Conservation (phyloP, 2,329 filamentous ascomycete species). For the Colletotrichum lindemuthianum region DNA sequence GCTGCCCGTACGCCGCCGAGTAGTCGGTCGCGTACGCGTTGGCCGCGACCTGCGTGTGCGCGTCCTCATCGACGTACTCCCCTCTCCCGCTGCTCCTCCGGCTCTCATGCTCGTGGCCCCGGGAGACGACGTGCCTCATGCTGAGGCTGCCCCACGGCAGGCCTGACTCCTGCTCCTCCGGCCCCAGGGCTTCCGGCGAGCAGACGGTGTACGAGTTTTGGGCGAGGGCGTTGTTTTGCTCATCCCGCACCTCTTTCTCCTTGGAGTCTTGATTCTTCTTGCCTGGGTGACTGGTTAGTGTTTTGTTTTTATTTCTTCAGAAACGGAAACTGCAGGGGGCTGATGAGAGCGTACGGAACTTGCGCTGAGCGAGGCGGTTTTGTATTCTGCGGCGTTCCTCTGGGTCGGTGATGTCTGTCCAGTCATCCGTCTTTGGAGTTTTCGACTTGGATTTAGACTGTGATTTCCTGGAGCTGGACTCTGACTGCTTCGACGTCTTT, state of each 20-base stretch:
- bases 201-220: slow-evolving; percentile 72
- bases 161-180: slow-evolving; percentile 67
- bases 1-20: slow-evolving; percentile 37
- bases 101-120: slow-evolving; percentile 61
- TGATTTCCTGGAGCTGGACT: slow-evolving; percentile 43
- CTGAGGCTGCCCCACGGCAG: slow-evolving; percentile 78
- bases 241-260: slow-evolving; percentile 71
- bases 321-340: neutral
- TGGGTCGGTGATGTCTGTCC: slow-evolving; percentile 75
- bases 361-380: slow-evolving; percentile 79
- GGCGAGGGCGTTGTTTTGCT: slow-evolving; percentile 71
- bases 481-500: slow-evolving; percentile 39
- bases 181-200: slow-evolving; percentile 63
- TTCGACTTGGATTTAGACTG: slow-evolving; percentile 52
- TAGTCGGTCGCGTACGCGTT: slow-evolving; percentile 39
- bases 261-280: slow-evolving; percentile 76
- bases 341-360: slow-evolving; percentile 70
- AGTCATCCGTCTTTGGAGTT: slow-evolving; percentile 66
- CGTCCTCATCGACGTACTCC: slow-evolving; percentile 49
- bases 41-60: slow-evolving; percentile 36
- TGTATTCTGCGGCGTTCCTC: slow-evolving; percentile 79
- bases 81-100: slow-evolving; percentile 53
- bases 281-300: slow-evolving; percentile 55
- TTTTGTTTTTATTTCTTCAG: neutral
- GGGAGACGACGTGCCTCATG: slow-evolving; percentile 63